These are phyloP conservation scores for Claviceps purpurea DNA, from an alignment of 2,329 filamentous ascomycete genomes.

Conservation along the genomic window DNA sequence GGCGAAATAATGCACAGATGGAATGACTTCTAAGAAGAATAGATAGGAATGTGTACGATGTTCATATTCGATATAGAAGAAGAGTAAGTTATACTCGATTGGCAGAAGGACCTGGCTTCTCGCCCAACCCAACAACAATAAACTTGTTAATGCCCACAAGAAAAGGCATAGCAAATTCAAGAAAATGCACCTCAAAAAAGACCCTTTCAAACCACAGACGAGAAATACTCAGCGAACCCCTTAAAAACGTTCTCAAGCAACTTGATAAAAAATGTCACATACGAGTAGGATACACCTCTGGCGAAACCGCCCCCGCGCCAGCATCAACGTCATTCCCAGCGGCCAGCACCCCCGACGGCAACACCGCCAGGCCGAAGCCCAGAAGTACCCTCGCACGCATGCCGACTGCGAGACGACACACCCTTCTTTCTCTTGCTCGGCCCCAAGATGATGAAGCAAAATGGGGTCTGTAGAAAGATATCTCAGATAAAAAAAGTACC, in stretches of 20 bases:
- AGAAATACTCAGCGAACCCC: background rate
- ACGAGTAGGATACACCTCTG: constrained; percentile 15
- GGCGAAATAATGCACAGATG: no score
- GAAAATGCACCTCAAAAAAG: background rate
- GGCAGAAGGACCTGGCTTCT: no score
- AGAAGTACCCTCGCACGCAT: background rate
- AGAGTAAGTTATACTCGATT: no score
- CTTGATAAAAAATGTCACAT: background rate
- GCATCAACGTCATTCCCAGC: background rate
- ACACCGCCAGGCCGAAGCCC: background rate
- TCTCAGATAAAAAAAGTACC: no score
- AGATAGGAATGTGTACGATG: no score
- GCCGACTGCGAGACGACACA: background rate
- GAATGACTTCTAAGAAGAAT: no score
- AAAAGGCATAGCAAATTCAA: background rate
- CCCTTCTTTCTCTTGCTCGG: background rate
- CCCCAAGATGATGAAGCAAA: background rate
- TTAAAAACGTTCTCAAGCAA: no score
- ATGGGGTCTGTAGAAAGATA: no score
- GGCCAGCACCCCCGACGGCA: background rate
- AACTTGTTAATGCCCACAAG: no score
- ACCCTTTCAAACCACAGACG: background rate
- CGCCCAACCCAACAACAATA: no score
- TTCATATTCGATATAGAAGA: no score
- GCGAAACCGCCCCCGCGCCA: constrained; percentile 9